These are phyloP conservation scores for Boletus reticuloceps DNA, from an alignment of 768 basidiomycete genomes.

Conservation along the genomic window DNA sequence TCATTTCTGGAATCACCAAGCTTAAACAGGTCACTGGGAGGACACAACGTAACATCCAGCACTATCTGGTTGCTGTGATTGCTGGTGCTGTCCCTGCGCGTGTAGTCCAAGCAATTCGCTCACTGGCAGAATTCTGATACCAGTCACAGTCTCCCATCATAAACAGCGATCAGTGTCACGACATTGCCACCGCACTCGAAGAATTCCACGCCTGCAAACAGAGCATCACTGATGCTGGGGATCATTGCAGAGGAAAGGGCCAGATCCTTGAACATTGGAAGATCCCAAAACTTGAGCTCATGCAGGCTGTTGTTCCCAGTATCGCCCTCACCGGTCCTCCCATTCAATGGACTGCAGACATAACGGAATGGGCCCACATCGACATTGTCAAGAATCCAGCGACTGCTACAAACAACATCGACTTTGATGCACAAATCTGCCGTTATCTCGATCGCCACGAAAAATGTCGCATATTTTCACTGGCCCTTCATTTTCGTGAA, in stretches of 20 bases:
- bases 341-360: too few species aligned
- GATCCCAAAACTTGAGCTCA: background rate
- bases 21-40: background rate
- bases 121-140: background rate
- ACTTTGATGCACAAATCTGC: too few species aligned
- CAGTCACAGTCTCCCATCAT: background rate
- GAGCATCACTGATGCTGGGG: background rate
- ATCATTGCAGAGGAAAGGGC: background rate
- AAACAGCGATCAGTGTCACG: background rate
- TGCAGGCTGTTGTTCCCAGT: too few species aligned
- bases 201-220: background rate
- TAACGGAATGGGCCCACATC: too few species aligned
- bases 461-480: too few species aligned
- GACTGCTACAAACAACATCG: too few species aligned
- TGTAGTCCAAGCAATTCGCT: background rate
- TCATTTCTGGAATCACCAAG: background rate
- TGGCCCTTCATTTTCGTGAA: too few species aligned
- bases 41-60: background rate
- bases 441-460: too few species aligned
- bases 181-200: background rate
- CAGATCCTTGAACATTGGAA: background rate
- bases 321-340: too few species aligned
- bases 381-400: too few species aligned
- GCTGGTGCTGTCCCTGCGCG: background rate
- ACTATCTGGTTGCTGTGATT: background rate